Base-by-base conservation (phyloP, 768 basidiomycete species). In the Strobilomyces confusus region DNA sequence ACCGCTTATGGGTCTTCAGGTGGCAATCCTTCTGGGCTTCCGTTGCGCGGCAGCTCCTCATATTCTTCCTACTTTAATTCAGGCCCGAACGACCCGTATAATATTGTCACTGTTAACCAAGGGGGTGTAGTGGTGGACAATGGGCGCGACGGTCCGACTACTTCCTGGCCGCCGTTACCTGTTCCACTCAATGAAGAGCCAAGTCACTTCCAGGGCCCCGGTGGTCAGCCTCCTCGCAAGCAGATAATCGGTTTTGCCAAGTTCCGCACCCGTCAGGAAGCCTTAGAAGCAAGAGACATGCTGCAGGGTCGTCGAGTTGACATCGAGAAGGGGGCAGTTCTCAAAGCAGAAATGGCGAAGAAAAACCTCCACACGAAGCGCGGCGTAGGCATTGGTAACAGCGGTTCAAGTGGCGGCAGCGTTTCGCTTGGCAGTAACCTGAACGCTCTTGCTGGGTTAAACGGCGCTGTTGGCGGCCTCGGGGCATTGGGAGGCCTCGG, bases 271-370 rank as follows among this genome's bases (percentile, higher is more conserved):
- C 80, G 93, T 23, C 81, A 85, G 43, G 92, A 95, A 62, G 97
- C 97, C 0, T 69, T 97, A 2, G 82, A 83, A 13, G 97, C 97
- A 9, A 77, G 90, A 36, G 95, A 98, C 63, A 78, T 83, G 7
- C 75, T 99, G 6, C 93, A 95, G 67, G 94, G 95, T 6, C 79
- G 87, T 49, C 80, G 92, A 51, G 90, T 98, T 33, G 97, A 98
- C 63, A 83, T 89, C 30, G 90, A 98, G 70, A 93, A 92, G 63
- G 93, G 93, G 14, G 85, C 91, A 1, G 87, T 94, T 3, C 70
- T 99, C 36, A 98, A 98, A 70, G 97, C 95, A 20, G 97, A 98
- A 73, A 98, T 99, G 95, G 97, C 97, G 19, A 98, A 98, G 83
- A 99, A 99, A 81, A 98, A 99, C 65, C 72, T 99, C 36, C 95